Evolutionary conservation across 768 basidiomycete species (phyloP), one percentile per base, ranked within the genome.

Genomic region (Termitomyces sp.): DNA sequence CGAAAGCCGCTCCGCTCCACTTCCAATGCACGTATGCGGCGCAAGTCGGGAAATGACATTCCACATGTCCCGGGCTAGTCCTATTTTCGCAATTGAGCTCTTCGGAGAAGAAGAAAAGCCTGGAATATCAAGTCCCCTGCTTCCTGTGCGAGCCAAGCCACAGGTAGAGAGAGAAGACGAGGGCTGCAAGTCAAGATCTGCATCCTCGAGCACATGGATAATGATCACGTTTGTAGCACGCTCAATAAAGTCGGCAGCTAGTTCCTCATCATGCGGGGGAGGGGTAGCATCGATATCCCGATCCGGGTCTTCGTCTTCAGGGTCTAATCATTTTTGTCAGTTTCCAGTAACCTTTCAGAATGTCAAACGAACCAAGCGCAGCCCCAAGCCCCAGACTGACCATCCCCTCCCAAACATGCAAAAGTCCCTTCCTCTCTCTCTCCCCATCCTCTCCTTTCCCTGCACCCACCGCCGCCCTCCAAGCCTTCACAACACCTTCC

Each of bases 41-140:
- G 87, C 74, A 8, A 74, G 66, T 3, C 66, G 67, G 34, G 75
- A 76, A 53, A 81, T 72, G 42, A 70, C 68, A 1, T 68, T 63
- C 87, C 87, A 90, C 36, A 90, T 76, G n/a, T 78, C 75, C 24
- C 78, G 78, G 9, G 83, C 74, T 20, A 87, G 69, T 5, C 71
- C 72, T n/a, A 91, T 68, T 66, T 85, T 89, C 53, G 87, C 68
- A 50, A 54, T 41, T 26, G 63, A 41, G 37, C 57, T 55, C 37
- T 39, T 41, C 16, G 51, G 34, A 3, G 64, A 52, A 16, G 51
- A 39, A 10, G 62, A 47, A 28, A 56, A 55, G 3, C 48, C 52
- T 22, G 60, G 59, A 24, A 56, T 63, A 31, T 56, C 54, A 37
- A 56, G 55, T 18, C 61, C 59, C 34, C 47, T 52, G 56, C 55